A percentile compares a stretch with the other conserved stretches of the same genome.
Evolutionary conservation across 106 monocot genomes (phyloP).

Genomic region (Platanthera zijinensis): DNA sequence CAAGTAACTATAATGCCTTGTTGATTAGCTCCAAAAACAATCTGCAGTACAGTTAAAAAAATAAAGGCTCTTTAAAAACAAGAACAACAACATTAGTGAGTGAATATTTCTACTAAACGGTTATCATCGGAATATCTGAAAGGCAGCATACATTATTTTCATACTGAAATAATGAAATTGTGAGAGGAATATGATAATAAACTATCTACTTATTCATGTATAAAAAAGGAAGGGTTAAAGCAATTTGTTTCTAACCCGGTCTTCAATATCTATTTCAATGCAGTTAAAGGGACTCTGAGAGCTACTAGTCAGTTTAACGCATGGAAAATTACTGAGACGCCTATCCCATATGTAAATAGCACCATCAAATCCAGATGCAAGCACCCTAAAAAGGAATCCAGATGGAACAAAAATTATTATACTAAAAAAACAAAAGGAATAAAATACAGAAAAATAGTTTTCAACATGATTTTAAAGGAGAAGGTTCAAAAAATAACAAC

Average conservation of each 20-base stretch:
- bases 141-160: background rate
- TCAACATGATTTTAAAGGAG: background rate
- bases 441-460: background rate
- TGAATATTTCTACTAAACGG: background rate
- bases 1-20: conserved; percentile 70
- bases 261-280: conserved; percentile 61
- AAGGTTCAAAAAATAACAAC: background rate
- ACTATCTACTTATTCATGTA: background rate
- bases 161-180: background rate
- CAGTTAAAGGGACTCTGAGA: conserved; percentile 57
- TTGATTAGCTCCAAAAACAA: conserved; percentile 75
- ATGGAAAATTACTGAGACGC: conserved; percentile 44
- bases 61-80: background rate
- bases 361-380: conserved; percentile 80
- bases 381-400: conserved; percentile 38
- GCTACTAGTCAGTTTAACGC: conserved; percentile 37
- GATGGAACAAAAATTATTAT: background rate
- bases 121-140: background rate
- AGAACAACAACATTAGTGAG: background rate
- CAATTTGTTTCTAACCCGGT: conserved; percentile 39
- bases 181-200: background rate
- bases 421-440: background rate
- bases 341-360: conserved; percentile 76
- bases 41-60: conserved; percentile 23
- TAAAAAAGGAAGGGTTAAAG: background rate